Base-by-base conservation (phyloP, 2,329 filamentous ascomycete species). In the Xylaria sp. region DNA sequence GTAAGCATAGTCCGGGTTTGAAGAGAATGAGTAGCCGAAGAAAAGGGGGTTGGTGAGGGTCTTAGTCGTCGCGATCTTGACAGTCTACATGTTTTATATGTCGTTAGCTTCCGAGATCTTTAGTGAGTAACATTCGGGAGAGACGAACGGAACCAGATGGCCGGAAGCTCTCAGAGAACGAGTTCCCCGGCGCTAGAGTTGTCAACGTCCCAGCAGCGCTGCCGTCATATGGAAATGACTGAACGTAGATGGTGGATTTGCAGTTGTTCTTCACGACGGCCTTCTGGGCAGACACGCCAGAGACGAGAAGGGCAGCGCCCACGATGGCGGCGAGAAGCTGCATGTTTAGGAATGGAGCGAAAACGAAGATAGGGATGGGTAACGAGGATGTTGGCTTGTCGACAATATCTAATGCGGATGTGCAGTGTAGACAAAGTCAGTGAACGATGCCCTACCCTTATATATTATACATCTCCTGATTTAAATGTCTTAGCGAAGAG, bases 1-100 rank as follows among this genome's bases (percentile, higher is more conserved):
- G 76, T 82, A 83, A 62, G 78, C 79, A 46, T 80, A 78, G 75
- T 82, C 70, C 5, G 79, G 79, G 71, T 77, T 78, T 1, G 66
- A 61, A 57, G 73, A 73, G 69, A 81, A 82, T 0, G 81, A 83
- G 74, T 83, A 83, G 56, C 82, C 82, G 67, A 83, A 80, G 77
- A 82, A 83, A 5, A 83, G 78, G 1, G 81, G 81, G 28, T 57
- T 71, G 59, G 69, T 70, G 7, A 83, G 78, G 25, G 78, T 79
- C 75, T 76, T 80, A 70, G 75, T 79, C 48, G 73, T 82, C 41
- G 79, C 80, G 63, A 83, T 76, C 77, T 83, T 83, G 55, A 83
- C 73, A 58, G 82, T 83, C 81, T 82, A 57, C 59, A 41, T 60
- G 48, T 57, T 81, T 60, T 58, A 54, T 58, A 57, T 33, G 46